Percentiles rank a stretch among this genome's conserved stretches.
Evolutionary conservation across 2,329 filamentous ascomycete species (phyloP).

Genomic region (Aspergillus thermomutatus): DNA sequence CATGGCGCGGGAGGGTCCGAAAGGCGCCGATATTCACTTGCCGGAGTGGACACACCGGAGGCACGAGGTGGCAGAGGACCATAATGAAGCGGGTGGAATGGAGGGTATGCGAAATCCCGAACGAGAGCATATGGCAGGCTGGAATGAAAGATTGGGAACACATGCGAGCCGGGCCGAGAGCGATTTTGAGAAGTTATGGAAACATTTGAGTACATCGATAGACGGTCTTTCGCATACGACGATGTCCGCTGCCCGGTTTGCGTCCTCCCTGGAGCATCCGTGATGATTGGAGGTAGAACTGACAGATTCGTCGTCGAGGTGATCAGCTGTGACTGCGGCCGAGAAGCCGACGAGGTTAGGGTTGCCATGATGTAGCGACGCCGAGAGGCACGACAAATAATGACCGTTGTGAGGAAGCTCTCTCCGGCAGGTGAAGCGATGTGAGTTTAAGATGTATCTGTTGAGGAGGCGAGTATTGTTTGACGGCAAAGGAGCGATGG

Average conservation of each 20-base stretch:
- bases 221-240: conserved; percentile 73
- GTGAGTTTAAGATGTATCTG: conserved; percentile 18
- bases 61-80: conserved; percentile 73
- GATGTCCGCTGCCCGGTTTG: conserved; percentile 65
- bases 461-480: conserved; percentile 12
- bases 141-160: conserved; percentile 80
- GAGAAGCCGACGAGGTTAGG: conserved; percentile 36
- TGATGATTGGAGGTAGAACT: conserved; percentile 48
- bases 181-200: conserved; percentile 56
- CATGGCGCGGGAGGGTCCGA: conserved; percentile 73
- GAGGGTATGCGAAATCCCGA: conserved; percentile 90
- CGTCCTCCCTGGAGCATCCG: conserved; percentile 53
- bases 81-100: conserved; percentile 83
- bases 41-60: conserved; percentile 80
- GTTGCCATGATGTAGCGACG: conserved; percentile 26
- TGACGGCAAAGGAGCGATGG: conserved; percentile 21
- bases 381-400: background rate
- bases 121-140: conserved; percentile 85
- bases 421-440: background rate
- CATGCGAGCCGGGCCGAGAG: conserved; percentile 76
- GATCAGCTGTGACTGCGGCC: conserved; percentile 26
- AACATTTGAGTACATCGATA: conserved; percentile 77
- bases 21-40: conserved; percentile 73
- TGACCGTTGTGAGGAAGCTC: background rate
- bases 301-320: conserved; percentile 25